Evolutionary conservation across 2,329 filamentous ascomycete genomes (phyloP).

Genomic region (Exophiala calicioides): DNA sequence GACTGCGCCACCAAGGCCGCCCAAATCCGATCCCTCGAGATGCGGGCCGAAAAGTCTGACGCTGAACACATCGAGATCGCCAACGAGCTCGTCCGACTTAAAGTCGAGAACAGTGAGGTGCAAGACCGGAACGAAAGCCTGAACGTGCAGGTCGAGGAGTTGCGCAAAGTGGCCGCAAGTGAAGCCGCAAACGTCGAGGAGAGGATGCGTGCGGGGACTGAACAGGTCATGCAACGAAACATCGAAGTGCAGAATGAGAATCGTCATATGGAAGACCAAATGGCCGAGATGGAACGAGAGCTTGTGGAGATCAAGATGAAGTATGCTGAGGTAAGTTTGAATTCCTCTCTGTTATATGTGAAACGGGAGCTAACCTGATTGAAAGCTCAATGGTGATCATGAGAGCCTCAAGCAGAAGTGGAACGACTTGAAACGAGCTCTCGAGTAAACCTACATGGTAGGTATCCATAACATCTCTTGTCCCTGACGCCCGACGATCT

Average conservation of each 20-base stretch:
- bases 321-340: conserved; percentile 79
- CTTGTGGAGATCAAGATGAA: conserved; percentile 92
- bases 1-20: conserved; percentile 68
- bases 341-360: conserved; percentile 4
- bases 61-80: conserved; percentile 87
- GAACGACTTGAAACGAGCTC: conserved; percentile 66
- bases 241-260: conserved; percentile 94
- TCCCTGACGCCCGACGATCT: not conserved
- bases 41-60: conserved; percentile 84
- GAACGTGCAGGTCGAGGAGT: conserved; percentile 78
- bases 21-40: conserved; percentile 81
- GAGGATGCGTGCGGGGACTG: conserved; percentile 79
- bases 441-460: conserved; percentile 40
- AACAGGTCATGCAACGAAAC: conserved; percentile 88
- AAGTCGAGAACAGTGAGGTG: conserved; percentile 89
- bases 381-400: conserved; percentile 67
- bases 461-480: not conserved
- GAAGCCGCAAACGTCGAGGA: conserved; percentile 88
- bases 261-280: conserved; percentile 79
- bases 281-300: conserved; percentile 88
- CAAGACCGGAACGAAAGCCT: conserved; percentile 87
- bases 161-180: conserved; percentile 82
- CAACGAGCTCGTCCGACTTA: conserved; percentile 85
- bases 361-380: conserved; percentile 4
- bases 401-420: conserved; percentile 75